Percentiles rank a stretch among this genome's conserved stretches.
Evolutionary conservation across 2,329 filamentous ascomycete genomes (phyloP).

Genomic region (Penicillium sp.): DNA sequence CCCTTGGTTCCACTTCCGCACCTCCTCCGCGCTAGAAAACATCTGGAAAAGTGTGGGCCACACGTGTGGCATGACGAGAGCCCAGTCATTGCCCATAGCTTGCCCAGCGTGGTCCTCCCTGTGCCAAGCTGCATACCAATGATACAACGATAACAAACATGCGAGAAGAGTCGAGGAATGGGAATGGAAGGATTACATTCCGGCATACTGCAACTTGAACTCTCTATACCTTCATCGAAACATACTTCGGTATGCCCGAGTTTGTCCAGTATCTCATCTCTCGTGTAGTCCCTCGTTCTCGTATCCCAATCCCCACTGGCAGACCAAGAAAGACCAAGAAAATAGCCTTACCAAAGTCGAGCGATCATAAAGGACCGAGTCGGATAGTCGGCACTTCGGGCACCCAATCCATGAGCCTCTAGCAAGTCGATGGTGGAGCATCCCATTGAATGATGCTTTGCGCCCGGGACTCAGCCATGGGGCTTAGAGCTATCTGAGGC

Average conservation of each 20-base stretch:
- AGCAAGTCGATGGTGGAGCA: not conserved
- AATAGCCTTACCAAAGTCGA: not conserved
- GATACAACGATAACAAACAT: slow-evolving; percentile 2
- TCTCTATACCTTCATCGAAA: not conserved
- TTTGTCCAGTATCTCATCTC: not conserved
- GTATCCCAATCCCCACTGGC: not conserved
- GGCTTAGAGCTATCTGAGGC: slow-evolving; percentile 7
- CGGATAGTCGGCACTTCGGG: slow-evolving; percentile 13
- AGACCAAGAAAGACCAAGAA: not conserved
- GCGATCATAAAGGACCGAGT: not conserved
- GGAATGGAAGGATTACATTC: slow-evolving; percentile 10
- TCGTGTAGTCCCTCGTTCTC: not conserved
- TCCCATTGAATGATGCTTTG: not conserved
- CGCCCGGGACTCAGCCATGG: slow-evolving; percentile 15
- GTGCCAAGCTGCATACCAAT: slow-evolving; percentile 8
- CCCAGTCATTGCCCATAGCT: not conserved
- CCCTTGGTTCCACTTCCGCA: not conserved
- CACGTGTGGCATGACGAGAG: slow-evolving; percentile 17
- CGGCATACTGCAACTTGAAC: not conserved
- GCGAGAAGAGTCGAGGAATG: slow-evolving; percentile 15
- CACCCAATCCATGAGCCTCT: not conserved
- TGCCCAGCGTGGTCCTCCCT: not conserved
- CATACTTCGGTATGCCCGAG: slow-evolving; percentile 16
- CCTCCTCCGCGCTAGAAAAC: slow-evolving; percentile 5
- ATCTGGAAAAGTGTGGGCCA: slow-evolving; percentile 22